phyloP scores from a whole-genome alignment of 257 asterid genomes.

The Solanum lignicaule region DNA sequence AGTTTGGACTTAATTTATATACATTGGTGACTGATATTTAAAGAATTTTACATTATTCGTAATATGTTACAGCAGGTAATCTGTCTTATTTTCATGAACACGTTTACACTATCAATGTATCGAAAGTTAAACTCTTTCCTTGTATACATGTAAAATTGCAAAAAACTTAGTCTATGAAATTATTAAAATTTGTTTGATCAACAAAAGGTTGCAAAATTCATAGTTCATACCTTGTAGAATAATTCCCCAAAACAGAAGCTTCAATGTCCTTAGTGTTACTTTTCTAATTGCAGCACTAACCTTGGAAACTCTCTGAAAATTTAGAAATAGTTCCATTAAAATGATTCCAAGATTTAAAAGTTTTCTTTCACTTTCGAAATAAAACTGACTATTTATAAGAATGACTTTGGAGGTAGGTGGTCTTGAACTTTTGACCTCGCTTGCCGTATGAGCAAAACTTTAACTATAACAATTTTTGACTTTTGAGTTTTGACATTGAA shows the following conservation, averaged over 20 bases:
- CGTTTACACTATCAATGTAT: background rate
- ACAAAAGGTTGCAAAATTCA: background rate
- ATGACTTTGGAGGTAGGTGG: background rate
- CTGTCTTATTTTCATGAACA: background rate
- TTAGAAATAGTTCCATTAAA: background rate
- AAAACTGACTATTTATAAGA: background rate
- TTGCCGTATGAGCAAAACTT: background rate
- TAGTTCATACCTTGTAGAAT: slow-evolving; percentile 51
- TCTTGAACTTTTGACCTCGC: background rate
- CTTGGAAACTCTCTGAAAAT: slow-evolving; percentile 46
- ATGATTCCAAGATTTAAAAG: background rate
- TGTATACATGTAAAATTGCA: background rate
- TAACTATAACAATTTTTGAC: background rate
- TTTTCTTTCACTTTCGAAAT: background rate
- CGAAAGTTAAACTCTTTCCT: background rate
- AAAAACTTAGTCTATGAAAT: background rate
- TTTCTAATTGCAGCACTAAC: slow-evolving; percentile 35
- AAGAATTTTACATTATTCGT: background rate
- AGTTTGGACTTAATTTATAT: background rate
- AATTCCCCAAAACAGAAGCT: slow-evolving; percentile 85
- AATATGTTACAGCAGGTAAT: background rate
- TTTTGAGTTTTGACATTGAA: background rate
- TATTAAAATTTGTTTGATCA: background rate
- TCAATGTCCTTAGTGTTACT: slow-evolving; percentile 57
- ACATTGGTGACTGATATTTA: background rate